Evolutionary conservation across 31 red algal species (phyloP).

Genomic region (Porphyra umbilicalis): DNA sequence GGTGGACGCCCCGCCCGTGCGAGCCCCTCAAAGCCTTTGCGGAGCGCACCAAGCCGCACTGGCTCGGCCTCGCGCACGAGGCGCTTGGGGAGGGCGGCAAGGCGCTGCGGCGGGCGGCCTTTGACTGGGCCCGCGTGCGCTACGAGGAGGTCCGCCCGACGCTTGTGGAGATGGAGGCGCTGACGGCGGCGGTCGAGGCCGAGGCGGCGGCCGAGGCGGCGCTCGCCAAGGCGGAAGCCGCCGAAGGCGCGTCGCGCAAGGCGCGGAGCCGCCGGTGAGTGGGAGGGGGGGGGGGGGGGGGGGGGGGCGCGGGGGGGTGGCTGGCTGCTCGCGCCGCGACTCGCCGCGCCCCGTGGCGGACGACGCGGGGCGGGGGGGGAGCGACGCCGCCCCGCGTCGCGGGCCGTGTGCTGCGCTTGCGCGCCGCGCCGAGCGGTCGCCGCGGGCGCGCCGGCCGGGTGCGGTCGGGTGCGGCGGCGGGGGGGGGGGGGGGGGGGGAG

Average conservation of each 20-base stretch:
- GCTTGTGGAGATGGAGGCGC: slow-evolving; percentile 67
- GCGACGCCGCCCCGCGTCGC: no score
- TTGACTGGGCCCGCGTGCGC: slow-evolving; percentile 73
- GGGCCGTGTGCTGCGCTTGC: no score
- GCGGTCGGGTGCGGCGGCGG: no score
- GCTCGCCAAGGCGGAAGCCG: slow-evolving; percentile 42
- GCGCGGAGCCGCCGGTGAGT: not conserved
- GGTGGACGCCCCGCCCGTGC: slow-evolving; percentile 38
- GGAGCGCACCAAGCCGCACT: slow-evolving; percentile 57
- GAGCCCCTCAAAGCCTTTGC: slow-evolving; percentile 74
- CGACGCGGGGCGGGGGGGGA: no score
- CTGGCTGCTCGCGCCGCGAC: no score
- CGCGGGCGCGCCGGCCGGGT: no score
- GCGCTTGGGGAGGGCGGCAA: slow-evolving; percentile 65
- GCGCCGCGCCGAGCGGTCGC: no score
- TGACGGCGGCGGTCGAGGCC: slow-evolving; percentile 31
- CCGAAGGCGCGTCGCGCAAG: not conserved
- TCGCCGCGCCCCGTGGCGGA: no score
- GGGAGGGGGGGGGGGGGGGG: not conserved
- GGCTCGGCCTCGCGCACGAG: slow-evolving; percentile 69
- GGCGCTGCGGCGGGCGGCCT: slow-evolving; percentile 39
- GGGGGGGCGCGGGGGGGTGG: not conserved
- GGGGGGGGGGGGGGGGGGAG: no score
- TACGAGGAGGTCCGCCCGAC: slow-evolving; percentile 72
- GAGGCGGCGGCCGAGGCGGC: slow-evolving; percentile 53